phyloP scores from a whole-genome alignment of 345 rosid species.

The Rhodomyrtus tomentosa region DNA sequence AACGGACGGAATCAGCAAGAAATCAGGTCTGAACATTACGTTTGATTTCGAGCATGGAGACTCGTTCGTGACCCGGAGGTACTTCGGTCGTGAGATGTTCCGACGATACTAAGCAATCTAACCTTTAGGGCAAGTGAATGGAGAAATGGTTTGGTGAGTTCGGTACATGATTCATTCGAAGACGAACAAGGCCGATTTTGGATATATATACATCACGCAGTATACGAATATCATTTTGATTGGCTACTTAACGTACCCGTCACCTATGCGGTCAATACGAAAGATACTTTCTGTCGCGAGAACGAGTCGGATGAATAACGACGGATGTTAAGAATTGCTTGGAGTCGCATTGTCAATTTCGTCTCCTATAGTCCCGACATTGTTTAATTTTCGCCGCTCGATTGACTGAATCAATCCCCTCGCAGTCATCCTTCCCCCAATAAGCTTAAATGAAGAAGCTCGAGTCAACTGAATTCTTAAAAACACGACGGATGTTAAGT shows the following conservation, averaged over 20 bases:
- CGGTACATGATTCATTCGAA: not conserved
- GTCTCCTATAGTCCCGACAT: not conserved
- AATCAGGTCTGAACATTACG: not conserved
- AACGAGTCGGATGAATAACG: fast-evolving
- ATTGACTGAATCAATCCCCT: not conserved
- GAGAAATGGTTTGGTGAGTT: not conserved
- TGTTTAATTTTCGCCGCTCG: fast-evolving
- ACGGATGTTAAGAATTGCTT: not conserved
- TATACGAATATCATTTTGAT: not conserved
- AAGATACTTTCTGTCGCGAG: not conserved
- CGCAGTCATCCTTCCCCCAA: not conserved
- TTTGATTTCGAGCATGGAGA: not conserved
- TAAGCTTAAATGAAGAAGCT: not conserved
- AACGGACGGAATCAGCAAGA: not conserved
- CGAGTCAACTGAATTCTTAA: not conserved
- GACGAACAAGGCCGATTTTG: not conserved
- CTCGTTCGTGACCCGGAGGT: not conserved
- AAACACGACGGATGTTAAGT: not conserved
- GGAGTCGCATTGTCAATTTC: not conserved
- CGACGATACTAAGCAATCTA: not conserved
- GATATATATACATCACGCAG: fast-evolving
- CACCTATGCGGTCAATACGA: not conserved
- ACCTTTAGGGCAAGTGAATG: not conserved
- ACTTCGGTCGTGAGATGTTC: not conserved
- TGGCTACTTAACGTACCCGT: not conserved